A percentile compares a stretch with the other conserved stretches of the same genome.
Conservation (phyloP, 31 red algal species). For the Porphyra umbilicalis region DNA sequence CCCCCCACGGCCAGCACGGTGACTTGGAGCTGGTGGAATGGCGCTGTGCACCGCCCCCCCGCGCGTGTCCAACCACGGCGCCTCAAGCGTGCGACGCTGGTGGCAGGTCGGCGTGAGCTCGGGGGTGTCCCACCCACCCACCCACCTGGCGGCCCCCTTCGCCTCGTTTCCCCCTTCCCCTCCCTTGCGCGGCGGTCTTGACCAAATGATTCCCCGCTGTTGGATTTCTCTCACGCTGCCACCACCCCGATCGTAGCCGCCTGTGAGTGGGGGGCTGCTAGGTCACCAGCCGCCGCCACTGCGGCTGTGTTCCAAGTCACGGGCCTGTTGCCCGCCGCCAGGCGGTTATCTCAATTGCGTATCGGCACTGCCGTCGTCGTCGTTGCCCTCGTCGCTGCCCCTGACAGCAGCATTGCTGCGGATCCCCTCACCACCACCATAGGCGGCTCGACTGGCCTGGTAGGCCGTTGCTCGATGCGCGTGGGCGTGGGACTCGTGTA, state of each 20-base stretch:
- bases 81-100: too few species aligned
- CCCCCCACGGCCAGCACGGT: not conserved
- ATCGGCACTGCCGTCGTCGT: not conserved
- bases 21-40: not conserved
- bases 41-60: not conserved
- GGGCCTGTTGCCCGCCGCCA: not conserved
- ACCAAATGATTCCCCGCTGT: not conserved
- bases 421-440: too few species aligned
- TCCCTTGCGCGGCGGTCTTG: not conserved
- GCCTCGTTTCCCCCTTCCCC: not conserved
- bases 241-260: not conserved
- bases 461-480: too few species aligned
- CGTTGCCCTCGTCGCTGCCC: not conserved
- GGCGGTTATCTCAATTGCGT: not conserved
- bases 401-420: not conserved
- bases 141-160: not conserved
- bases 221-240: not conserved
- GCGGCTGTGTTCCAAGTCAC: not conserved
- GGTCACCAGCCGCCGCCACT: not conserved
- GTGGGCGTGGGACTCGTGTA: too few species aligned
- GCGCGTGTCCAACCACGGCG: not conserved
- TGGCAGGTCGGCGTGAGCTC: not conserved
- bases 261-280: too few species aligned
- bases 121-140: not conserved
- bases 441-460: too few species aligned